A percentile compares a stretch with the other conserved stretches of the same genome.
phyloP scores from a whole-genome alignment of 805 yeast genomes.

The Wickerhamomyces sydowiorum region DNA sequence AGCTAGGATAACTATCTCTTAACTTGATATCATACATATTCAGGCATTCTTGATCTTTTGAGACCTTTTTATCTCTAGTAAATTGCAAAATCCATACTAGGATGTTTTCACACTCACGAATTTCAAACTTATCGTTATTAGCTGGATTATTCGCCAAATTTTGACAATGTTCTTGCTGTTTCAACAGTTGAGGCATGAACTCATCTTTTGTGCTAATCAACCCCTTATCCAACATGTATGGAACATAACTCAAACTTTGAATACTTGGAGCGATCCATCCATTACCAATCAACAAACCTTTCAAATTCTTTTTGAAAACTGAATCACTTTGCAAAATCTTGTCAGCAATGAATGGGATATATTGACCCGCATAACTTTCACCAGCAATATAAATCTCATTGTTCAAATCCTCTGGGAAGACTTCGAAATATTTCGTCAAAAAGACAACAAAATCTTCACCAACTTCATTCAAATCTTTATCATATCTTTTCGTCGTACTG shows the following conservation, averaged over 20 bases:
- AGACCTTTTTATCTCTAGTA: slow-evolving; percentile 25
- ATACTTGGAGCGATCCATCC: slow-evolving; percentile 91
- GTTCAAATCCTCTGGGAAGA: slow-evolving; percentile 65
- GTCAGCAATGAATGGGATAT: slow-evolving; percentile 81
- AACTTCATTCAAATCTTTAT: slow-evolving; percentile 49
- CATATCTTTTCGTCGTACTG: slow-evolving; percentile 54
- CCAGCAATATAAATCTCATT: slow-evolving; percentile 81
- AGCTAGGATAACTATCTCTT: slow-evolving; percentile 70
- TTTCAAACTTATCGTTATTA: slow-evolving; percentile 23
- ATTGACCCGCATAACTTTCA: slow-evolving; percentile 96
- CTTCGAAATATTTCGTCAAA: slow-evolving; percentile 54
- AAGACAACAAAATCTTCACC: slow-evolving; percentile 60
- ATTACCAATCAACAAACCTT: slow-evolving; percentile 78
- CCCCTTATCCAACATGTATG: slow-evolving; percentile 57
- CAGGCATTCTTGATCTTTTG: slow-evolving; percentile 48
- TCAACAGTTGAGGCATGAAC: slow-evolving; percentile 34
- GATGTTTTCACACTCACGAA: slow-evolving; percentile 39
- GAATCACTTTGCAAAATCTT: slow-evolving; percentile 47
- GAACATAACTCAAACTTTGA: slow-evolving; percentile 77
- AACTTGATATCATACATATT: slow-evolving; percentile 81
- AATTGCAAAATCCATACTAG: slow-evolving; percentile 24
- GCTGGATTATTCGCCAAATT: slow-evolving; percentile 34
- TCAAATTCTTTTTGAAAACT: slow-evolving; percentile 31
- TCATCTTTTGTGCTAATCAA: slow-evolving; percentile 40
- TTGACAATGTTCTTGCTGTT: slow-evolving; percentile 57